Evolutionary conservation across 73 alveolate species (phyloP), one percentile per base, ranked within the genome.

Genomic region (Stentor roeselii): DNA sequence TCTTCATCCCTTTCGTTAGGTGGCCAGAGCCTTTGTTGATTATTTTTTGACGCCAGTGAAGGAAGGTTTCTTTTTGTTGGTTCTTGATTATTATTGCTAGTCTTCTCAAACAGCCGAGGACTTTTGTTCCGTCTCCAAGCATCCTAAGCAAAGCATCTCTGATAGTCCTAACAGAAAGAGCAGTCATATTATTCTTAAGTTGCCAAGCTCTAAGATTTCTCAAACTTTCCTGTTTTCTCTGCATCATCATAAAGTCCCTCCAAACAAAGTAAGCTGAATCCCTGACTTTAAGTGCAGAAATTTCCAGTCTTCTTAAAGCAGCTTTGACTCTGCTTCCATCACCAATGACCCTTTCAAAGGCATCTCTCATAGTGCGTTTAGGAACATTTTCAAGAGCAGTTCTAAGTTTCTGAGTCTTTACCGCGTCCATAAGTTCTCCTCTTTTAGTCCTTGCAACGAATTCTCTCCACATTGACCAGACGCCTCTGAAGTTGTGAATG

Each of bases 71-170:
- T 11, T 21, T 6, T 50, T 50, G 67, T 50, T 50, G 67, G 6
- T 6, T 21, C 21, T 11, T 50, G 67, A 50, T 21, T 11, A 50
- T 11, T 50, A 50, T 50, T 11, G 30, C 30, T 21, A 60, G 36
- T 60, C 78, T 27, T 60, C 36, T 60, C 3, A 60, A 27, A 31
- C 39, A 21, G 37, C 80, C 80, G 11, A 32, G 41, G 21, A 67
- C 80, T 67, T 67, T 67, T 1, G 21, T 32, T 0, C 80, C 80
- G 11, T 32, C 80, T 21, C 80, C 80, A 21, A 67, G 1, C 0
- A 67, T 67, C 37, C 80, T 67, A 21, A 21, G 42, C 37, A 67
- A 34, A 30, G 80, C 80, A 67, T 67, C 80, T 67, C 34, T 67
- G 11, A 21, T 27, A 30, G 41, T 34, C 41, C 80, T 67, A 21